Base-by-base conservation (phyloP, 345 rosid species). In the Noccaea bulbosa region DNA sequence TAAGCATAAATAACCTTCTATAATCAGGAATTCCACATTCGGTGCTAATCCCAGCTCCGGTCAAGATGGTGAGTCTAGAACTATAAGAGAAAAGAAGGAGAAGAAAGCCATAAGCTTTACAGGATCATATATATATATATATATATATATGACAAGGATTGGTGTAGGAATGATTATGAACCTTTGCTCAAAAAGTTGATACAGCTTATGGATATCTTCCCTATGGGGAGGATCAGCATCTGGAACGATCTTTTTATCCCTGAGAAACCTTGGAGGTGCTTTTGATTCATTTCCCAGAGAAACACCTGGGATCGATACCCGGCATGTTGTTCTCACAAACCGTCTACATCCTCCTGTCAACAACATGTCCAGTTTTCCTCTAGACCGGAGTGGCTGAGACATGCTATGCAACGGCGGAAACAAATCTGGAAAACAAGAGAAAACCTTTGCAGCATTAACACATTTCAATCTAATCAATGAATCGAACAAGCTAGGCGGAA, bases 11-110 rank as follows among this genome's bases (percentile, higher is more conserved):
- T 22, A 76, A 91, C 98, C 98, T 93, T 85, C 98, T 85, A 50
- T 91, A 93, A 76, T 93, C 98, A 60, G 98, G 98, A 78, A 93
- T 93, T 47, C 98, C 97, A 67, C 92, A 84, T 77, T 93, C 98
- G 0, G 98, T 93, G 61, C 97, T 93, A 30, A 93, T 73, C 66
- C 97, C 98, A 66, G 98, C 97, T 76, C 97, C 98, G 1, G 94
- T 93, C 83, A 93, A 62, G 44, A 90, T 86, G 66, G 84, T 65
- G 17, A 93, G 91, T 63, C 84, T 91, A 17, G 79, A 76, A 67
- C 98, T 93, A 82, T 69, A 78, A 4, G 1, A 48, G 6, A 65
- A 32, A 27, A 65, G 10, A 41, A 4, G 54, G n/a, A 46, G 9
- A 67, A 35, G 58, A 39, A 71, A 45, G 40, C 33, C 37, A 35